Evolutionary conservation across 2,329 filamentous ascomycete species (phyloP), one percentile per base, ranked within the genome.

Genomic region (Tolypocladium inflatum): DNA sequence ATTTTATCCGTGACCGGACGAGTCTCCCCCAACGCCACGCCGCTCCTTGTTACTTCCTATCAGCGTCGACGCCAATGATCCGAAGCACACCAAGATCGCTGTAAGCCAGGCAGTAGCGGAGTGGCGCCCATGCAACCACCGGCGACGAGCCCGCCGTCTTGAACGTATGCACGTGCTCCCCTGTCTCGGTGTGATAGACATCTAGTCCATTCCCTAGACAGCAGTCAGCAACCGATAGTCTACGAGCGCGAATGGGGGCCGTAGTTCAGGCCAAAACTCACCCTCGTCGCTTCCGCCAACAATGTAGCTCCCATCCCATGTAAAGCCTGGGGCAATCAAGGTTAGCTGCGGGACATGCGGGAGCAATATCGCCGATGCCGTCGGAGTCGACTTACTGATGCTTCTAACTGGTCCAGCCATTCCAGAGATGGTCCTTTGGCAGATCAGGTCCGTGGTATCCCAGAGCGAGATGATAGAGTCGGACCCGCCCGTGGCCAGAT

Each of bases 371-470:
- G 33, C 8, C 35, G 17, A n/a, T 19, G n/a, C 37, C 30, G 30
- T 26, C 51, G n/a, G 21, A 10, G n/a, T 23, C n/a, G 48, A 74
- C 80, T 60, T 71, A 84, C 82, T 84, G 58, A 92, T 78, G 67
- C 83, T 89, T 66, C 83, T 81, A 35, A 92, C 85, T 3, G 88
- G 84, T 1, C 87, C 87, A 11, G 81, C 79, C 76, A 90, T 87
- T 64, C 82, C 80, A 41, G 84, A 84, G 48, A 91, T 77, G 1
- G 88, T 90, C 60, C 86, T 81, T 66, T 86, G 81, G 67, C 88
- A 91, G 58, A 89, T 83, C 87, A 88, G 91, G 63, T 89, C 85
- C 45, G 80, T 79, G 4, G 89, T 91, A 66, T 92, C 88, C 86
- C 89, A 93, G 3, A 93, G 76, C 6, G 86, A 80, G 63, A 92